A percentile compares a stretch with the other conserved stretches of the same genome.
phyloP scores from a whole-genome alignment of 2,329 filamentous ascomycete genomes.

The Diaporthe aspalathi region DNA sequence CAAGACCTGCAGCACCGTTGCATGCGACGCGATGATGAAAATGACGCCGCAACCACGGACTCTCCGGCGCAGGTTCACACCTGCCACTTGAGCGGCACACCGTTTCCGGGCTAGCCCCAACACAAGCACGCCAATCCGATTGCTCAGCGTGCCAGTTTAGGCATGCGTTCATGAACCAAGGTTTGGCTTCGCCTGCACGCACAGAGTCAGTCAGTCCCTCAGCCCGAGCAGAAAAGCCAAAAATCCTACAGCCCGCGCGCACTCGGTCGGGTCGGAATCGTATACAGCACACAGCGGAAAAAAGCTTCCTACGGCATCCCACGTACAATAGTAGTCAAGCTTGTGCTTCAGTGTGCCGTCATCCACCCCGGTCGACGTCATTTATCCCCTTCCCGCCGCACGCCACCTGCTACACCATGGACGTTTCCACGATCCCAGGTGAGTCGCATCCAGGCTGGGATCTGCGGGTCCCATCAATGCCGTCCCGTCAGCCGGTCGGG shows the following conservation, averaged over 20 bases:
- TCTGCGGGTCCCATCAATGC: conserved; percentile 25
- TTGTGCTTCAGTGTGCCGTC: conserved; percentile 1
- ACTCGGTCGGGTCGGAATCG: neutral
- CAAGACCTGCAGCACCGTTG: neutral
- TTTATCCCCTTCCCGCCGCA: neutral
- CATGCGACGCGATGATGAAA: conserved; percentile 23
- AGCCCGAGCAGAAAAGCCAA: conserved; percentile 27
- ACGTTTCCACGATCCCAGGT: conserved; percentile 28
- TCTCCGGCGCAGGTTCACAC: conserved; percentile 2
- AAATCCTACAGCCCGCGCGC: neutral
- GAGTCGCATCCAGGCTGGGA: conserved; percentile 22
- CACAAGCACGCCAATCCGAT: conserved; percentile 31
- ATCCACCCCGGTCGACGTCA: conserved; percentile 15
- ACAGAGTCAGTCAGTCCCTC: conserved; percentile 10
- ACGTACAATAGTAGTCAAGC: neutral
- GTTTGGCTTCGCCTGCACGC: conserved; percentile 25
- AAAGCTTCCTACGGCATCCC: no score
- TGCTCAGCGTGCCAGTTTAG: conserved; percentile 17
- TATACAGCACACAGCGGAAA: neutral
- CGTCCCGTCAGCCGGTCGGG: conserved; percentile 25
- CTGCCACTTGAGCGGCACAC: conserved; percentile 9
- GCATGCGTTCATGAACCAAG: conserved; percentile 16
- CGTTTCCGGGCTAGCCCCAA: conserved; percentile 24
- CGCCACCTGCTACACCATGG: conserved; percentile 23
- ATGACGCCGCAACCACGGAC: conserved; percentile 20